A percentile compares a stretch with the other conserved stretches of the same genome.
phyloP scores from a whole-genome alignment of 352 stramenopile species.

The Pythium dissimile region DNA sequence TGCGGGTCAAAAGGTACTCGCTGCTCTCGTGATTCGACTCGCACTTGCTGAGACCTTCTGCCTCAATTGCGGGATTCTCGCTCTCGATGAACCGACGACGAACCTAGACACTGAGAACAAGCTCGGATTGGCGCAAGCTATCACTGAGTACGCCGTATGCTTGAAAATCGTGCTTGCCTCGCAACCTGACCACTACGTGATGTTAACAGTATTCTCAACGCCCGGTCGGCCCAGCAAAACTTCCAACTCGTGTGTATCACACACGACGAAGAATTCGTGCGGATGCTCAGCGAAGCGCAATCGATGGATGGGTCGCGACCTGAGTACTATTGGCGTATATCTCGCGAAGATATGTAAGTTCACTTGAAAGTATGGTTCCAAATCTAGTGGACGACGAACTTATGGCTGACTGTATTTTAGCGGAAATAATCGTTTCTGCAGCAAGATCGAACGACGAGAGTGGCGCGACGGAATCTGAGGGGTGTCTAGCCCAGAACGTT shows the following conservation, averaged over 20 bases:
- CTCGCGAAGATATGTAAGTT: conserved; percentile 74
- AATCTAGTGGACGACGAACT: background rate
- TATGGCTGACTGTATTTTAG: conserved; percentile 23
- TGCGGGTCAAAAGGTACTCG: conserved; percentile 96
- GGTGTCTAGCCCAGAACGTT: background rate
- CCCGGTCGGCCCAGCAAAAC: conserved; percentile 93
- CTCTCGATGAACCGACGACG: conserved; percentile 98
- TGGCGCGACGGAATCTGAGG: conserved; percentile 51
- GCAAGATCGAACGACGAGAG: conserved; percentile 74
- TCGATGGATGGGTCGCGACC: conserved; percentile 67
- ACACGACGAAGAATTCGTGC: conserved; percentile 96
- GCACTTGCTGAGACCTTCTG: conserved; percentile 99
- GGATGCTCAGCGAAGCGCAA: conserved; percentile 84
- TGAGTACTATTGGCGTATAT: conserved; percentile 85
- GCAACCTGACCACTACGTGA: background rate
- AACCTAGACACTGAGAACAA: conserved; percentile 98
- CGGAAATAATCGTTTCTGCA: conserved; percentile 78
- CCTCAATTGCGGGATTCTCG: conserved; percentile 97
- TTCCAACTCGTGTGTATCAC: conserved; percentile 99
- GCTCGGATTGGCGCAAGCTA: conserved; percentile 83
- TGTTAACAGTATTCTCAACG: conserved; percentile 90
- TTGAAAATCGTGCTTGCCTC: background rate
- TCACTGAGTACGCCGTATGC: conserved; percentile 63
- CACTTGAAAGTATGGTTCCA: background rate
- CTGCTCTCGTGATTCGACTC: conserved; percentile 97